Percentiles rank a stretch among this genome's conserved stretches.
These are phyloP conservation scores for Phaseolus lunatus DNA, from an alignment of 306 rosid genomes.

Conservation along the genomic window DNA sequence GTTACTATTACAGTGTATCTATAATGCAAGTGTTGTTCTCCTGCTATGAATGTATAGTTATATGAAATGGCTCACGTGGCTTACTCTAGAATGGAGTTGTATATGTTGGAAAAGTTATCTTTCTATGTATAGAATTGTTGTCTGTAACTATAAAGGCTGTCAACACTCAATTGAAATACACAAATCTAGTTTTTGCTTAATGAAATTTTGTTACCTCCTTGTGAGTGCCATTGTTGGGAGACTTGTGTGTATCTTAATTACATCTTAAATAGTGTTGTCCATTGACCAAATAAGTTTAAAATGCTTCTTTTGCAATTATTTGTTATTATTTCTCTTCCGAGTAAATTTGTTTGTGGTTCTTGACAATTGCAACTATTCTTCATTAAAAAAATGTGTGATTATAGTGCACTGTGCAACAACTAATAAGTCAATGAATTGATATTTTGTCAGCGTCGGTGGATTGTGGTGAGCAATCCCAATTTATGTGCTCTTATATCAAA, in stretches of 20 bases:
- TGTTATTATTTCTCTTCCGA: slow-evolving; percentile 36
- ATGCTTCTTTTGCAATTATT: slow-evolving; percentile 29
- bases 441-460: slow-evolving; percentile 78
- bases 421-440: slow-evolving; percentile 45
- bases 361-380: slow-evolving; percentile 24
- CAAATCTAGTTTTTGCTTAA: slow-evolving; percentile 15
- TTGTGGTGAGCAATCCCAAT: slow-evolving; percentile 82
- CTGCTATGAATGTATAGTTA: slow-evolving; percentile 12
- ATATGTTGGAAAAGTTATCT: slow-evolving; percentile 19
- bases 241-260: slow-evolving; percentile 8
- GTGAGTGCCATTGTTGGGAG: slow-evolving; percentile 21
- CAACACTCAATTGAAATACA: background rate
- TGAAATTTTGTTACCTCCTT: slow-evolving; percentile 28
- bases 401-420: slow-evolving; percentile 31
- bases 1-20: slow-evolving; percentile 18
- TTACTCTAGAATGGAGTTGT: background rate
- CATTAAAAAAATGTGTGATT: slow-evolving; percentile 22
- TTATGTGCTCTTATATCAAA: slow-evolving; percentile 68
- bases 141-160: slow-evolving; percentile 1
- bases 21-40: slow-evolving; percentile 21
- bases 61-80: slow-evolving; percentile 17
- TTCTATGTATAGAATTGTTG: slow-evolving; percentile 25
- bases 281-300: slow-evolving; percentile 18
- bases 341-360: slow-evolving; percentile 4
- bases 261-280: slow-evolving; percentile 13